Evolutionary conservation across 2,329 filamentous ascomycete genomes (phyloP).

Genomic region (Blastomyces gilchristii): DNA sequence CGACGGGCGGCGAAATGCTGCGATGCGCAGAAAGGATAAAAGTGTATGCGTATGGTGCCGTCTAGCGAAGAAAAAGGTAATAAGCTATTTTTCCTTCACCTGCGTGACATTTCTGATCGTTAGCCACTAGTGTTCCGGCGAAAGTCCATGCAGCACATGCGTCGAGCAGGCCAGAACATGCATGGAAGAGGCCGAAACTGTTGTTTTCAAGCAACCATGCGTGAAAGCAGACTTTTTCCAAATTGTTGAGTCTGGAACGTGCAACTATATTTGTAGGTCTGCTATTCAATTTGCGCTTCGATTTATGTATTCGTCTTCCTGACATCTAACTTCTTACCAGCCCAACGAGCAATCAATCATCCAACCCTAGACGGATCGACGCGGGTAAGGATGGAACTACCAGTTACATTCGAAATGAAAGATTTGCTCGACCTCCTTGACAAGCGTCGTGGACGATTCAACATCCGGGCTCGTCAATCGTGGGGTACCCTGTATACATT

Average conservation of each 20-base stretch:
- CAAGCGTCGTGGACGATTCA: slow-evolving; percentile 33
- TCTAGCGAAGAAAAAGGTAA: slow-evolving; percentile 36
- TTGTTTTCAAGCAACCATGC: slow-evolving; percentile 35
- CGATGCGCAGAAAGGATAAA: slow-evolving; percentile 35
- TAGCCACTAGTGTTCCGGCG: slow-evolving; percentile 31
- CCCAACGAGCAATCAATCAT: slow-evolving; percentile 37
- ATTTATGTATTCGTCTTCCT: not conserved
- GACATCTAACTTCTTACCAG: slow-evolving; percentile 16
- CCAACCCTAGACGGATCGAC: slow-evolving; percentile 27
- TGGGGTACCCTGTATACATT: slow-evolving; percentile 35
- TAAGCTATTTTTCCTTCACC: slow-evolving; percentile 1
- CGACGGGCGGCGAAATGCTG: slow-evolving; percentile 33
- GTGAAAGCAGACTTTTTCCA: slow-evolving; percentile 36
- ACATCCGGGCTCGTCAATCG: slow-evolving; percentile 35
- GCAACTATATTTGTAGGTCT: slow-evolving; percentile 37
- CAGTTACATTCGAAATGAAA: slow-evolving; percentile 31
- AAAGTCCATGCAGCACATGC: slow-evolving; percentile 34
- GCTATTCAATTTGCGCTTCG: not conserved
- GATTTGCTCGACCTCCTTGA: slow-evolving; percentile 30
- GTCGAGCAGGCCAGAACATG: slow-evolving; percentile 20
- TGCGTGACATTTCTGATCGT: slow-evolving; percentile 10
- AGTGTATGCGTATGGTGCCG: slow-evolving; percentile 37
- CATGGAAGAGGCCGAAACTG: slow-evolving; percentile 14
- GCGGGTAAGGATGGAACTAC: slow-evolving; percentile 33
- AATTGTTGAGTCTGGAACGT: slow-evolving; percentile 36